Evolutionary conservation across 768 basidiomycete genomes (phyloP).

Genomic region (Pisolithus orientalis): DNA sequence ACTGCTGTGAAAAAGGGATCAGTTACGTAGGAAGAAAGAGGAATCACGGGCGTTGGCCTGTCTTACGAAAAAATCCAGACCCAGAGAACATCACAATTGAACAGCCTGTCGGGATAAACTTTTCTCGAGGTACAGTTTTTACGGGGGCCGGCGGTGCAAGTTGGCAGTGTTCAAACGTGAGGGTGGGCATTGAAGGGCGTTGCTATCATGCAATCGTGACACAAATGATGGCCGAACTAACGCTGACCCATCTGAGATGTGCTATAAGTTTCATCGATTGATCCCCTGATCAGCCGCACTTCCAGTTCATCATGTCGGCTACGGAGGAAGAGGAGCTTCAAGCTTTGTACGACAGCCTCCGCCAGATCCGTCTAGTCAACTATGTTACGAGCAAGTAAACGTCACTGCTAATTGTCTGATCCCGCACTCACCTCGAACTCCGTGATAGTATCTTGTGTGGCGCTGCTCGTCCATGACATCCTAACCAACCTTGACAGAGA

Average conservation of each 20-base stretch:
- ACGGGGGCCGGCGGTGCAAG: not conserved
- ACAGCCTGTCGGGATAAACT: slow-evolving; percentile 34
- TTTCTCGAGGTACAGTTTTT: slow-evolving; percentile 30
- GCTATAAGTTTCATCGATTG: no score
- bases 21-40: not conserved
- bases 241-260: no score
- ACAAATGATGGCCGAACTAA: no score
- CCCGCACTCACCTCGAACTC: not conserved
- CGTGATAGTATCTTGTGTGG: not conserved
- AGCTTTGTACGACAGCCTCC: not conserved
- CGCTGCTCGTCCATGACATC: slow-evolving; percentile 1
- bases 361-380: not conserved
- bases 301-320: not conserved
- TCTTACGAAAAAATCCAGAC: slow-evolving; percentile 32
- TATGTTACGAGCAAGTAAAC: not conserved
- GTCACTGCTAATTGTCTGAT: not conserved
- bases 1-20: slow-evolving; percentile 3
- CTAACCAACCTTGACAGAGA: slow-evolving; percentile 16
- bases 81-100: slow-evolving; percentile 34
- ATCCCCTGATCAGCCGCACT: not conserved
- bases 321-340: not conserved
- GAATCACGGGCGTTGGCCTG: slow-evolving; percentile 20
- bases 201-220: no score
- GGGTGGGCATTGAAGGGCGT: not conserved
- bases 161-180: no score